Evolutionary conservation across 108 stramenopile genomes (phyloP), one percentile per base, ranked within the genome.

Genomic region (Pseudonitzschia delicatissima): DNA sequence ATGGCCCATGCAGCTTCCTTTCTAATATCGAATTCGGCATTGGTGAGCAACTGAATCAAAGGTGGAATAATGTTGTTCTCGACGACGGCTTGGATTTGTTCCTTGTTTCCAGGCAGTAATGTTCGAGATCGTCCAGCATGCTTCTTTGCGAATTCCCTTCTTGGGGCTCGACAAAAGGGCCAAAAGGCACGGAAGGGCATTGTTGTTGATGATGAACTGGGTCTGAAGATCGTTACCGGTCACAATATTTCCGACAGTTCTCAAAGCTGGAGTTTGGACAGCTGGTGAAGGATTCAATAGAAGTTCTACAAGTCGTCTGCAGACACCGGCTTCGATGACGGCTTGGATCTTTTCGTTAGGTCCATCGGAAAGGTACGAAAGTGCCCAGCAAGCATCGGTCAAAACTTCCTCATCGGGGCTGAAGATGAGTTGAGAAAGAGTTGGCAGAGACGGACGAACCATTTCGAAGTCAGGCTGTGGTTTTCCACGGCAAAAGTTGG

Each of bases 1-100:
- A 99, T 95, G 12, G 96, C 96, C 99, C 99, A 98, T 20, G 96
- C 97, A 11, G 97, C 97, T 77, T 98, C 97, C 82, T 98, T 98
- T n/a, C 95, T 73, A 65, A 99, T 96, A 79, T 99, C 99, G 63
- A 97, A 97, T 69, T 98, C 98, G n/a, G 96, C 96, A 63, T 92
- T 86, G 1, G 77, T 70, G 48, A 98, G 79, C 11, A 98, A 68
- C 58, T 96, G 86, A 79, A 99, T 96, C 51, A 99, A 82, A 18
- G 96, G 93, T 25, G 96, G 97, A 64, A 98, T 83, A 58, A 99
- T 95, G 69, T 95, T 92, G 67, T 82, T 88, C 57, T 97, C 94
- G 62, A 99, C 84, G 36, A 98, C 97, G 17, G 95, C 86, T 78
- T 98, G 96, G 57, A 99, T 97, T 86, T 99, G 98, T 66, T 96